Evolutionary conservation across 1,139 yeast species (phyloP), one percentile per base, ranked within the genome.

Genomic region (Hansenula sp.): DNA sequence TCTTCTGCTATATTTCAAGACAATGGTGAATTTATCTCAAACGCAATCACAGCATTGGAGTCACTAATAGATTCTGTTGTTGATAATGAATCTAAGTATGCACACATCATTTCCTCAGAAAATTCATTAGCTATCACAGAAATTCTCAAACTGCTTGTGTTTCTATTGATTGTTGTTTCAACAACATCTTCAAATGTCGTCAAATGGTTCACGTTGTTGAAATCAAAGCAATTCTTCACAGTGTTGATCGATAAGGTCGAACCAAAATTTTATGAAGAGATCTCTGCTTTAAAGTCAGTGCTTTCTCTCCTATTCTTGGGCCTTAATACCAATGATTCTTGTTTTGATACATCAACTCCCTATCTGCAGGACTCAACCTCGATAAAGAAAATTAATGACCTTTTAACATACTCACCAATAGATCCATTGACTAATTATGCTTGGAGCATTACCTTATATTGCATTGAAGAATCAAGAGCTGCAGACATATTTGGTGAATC

Each of bases 401-500:
- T 53, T 3, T 51, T 73, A 17, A 52, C 70, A 4, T 62, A 71
- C 15, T 55, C 65, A 0, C 60, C 67, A 11, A 51, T 65, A 2
- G 77, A 79, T 47, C 64, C 88, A 1, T 66, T 84, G 5, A 65
- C 82, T 1, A 61, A 77, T 41, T 84, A 85, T 54, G 76, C 81
- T 29, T 89, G 96, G 96, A 77, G 88, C 12, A 76, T 86, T 18
- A 65, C 83, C 6, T 59, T 84, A 9, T 79, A 80, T 51, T 68
- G 83, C 42, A 59, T 77, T 13, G 74, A 75, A 43, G 81, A 76
- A 42, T 32, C 59, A 11, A 46, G 63, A 47, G 54, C 65, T 35
- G 52, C 62, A 24, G 53, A 55, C n/a, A 52, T 55, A 2, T 54
- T 59, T 27, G 48, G 58, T 1, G 41, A 49, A 1, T 51, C 50